Evolutionary conservation across 208 protist genomes (phyloP).

Genomic region (Leptomonas seymouri): DNA sequence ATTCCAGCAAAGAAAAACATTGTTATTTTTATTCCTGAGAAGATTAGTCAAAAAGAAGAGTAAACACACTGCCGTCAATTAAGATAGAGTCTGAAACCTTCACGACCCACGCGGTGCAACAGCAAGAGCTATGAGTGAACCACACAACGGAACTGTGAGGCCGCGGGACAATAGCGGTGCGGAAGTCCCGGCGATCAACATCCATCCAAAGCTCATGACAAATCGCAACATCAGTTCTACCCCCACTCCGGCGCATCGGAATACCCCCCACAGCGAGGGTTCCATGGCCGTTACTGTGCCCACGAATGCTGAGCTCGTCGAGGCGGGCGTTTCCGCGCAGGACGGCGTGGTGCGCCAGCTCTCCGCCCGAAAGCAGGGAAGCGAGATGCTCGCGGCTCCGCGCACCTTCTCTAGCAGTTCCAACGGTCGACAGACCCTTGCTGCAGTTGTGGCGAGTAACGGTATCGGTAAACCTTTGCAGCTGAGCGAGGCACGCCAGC

Average conservation of each 20-base stretch:
- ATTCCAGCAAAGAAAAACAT: too few relatives aligned
- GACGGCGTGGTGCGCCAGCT: slow-evolving; percentile 57
- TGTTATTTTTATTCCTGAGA: background rate
- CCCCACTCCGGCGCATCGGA: slow-evolving; percentile 16
- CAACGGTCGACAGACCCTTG: slow-evolving; percentile 3
- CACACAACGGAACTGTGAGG: slow-evolving; percentile 2
- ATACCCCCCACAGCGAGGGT: slow-evolving; percentile 12
- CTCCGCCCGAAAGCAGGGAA: slow-evolving; percentile 31
- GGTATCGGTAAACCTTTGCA: slow-evolving; percentile 10
- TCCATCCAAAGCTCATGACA: slow-evolving; percentile 70
- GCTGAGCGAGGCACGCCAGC: slow-evolving; percentile 15
- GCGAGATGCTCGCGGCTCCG: slow-evolving; percentile 37
- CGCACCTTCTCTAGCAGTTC: slow-evolving; percentile 19
- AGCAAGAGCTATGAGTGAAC: slow-evolving; percentile 10
- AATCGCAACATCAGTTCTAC: slow-evolving; percentile 28
- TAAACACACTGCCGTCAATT: too few relatives aligned
- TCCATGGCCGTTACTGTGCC: background rate
- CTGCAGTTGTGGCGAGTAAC: slow-evolving; percentile 10
- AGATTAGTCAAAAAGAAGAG: background rate
- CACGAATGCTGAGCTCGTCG: slow-evolving; percentile 22
- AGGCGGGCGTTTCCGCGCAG: slow-evolving; percentile 30
- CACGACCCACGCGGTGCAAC: background rate
- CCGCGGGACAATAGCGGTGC: slow-evolving; percentile 1
- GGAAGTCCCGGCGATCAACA: background rate
- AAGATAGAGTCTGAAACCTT: background rate